A percentile compares a stretch with the other conserved stretches of the same genome.
phyloP scores from a whole-genome alignment of 1,139 yeast species.

The Blastobotrys buckinghamii region DNA sequence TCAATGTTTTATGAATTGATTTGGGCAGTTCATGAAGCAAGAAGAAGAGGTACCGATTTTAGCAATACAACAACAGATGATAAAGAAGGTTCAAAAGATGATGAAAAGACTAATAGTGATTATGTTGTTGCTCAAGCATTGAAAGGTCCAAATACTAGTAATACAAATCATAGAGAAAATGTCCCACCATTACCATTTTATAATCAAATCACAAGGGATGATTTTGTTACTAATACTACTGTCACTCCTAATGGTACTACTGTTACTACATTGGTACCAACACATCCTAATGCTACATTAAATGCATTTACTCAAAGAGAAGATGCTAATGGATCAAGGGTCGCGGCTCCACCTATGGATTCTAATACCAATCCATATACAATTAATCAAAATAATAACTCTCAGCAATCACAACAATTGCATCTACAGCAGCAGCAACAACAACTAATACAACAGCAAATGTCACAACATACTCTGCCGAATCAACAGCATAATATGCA shows the following conservation, averaged over 20 bases:
- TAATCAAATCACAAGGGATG: conserved; percentile 88
- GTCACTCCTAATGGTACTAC: conserved; percentile 94
- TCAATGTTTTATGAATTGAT: conserved; percentile 87
- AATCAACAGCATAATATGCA: background rate
- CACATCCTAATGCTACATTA: conserved; percentile 11
- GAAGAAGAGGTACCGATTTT: conserved; percentile 46
- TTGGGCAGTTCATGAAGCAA: conserved; percentile 93
- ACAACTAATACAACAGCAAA: background rate
- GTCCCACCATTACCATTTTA: conserved; percentile 80
- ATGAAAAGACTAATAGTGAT: background rate
- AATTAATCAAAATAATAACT: no score
- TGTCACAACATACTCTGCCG: background rate
- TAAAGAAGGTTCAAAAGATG: conserved; percentile 12
- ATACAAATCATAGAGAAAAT: conserved; percentile 19
- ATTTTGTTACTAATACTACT: conserved; percentile 75
- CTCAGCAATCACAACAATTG: no score
- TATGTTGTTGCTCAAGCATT: conserved; percentile 23
- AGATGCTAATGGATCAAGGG: background rate
- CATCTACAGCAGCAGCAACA: background rate
- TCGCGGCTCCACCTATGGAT: background rate
- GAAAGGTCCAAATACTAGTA: conserved; percentile 28
- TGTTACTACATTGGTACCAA: conserved; percentile 76
- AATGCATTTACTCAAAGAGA: conserved; percentile 1
- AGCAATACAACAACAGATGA: conserved; percentile 4
- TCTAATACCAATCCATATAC: background rate